Base-by-base conservation (phyloP, 2,329 filamentous ascomycete species). In the Canariomyces notabilis region DNA sequence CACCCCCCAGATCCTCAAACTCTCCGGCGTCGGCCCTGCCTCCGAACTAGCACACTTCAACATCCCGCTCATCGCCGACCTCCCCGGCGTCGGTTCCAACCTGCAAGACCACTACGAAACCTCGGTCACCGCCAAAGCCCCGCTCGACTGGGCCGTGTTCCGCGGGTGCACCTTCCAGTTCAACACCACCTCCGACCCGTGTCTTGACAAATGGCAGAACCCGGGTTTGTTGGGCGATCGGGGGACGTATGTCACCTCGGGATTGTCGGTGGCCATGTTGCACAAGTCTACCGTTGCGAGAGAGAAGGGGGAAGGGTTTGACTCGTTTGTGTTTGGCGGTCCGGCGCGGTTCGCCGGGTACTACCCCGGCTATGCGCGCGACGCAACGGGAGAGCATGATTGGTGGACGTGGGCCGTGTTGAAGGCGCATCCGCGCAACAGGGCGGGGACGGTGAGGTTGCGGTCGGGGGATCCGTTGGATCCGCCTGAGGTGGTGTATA, bases 371-470 rank as follows among this genome's bases (percentile, higher is more conserved):
- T 71, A 66, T 20, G 34, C 22, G 50, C 56, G 59, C 32, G 54
- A 58, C 39, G 62, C 62, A 4, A 57, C 61, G 15, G 52, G 52
- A 2, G 55, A 62, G 6, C 65, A 49, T 58, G 66, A 70, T 48
- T 69, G 71, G 59, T 71, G 65, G 64, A 61, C 60, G 14, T 72
- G 68, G 67, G 58, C 64, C 50, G 71, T 75, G 3, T 69, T 87
- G 43, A 83, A 84, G 63, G 74, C 76, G 0, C 81, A 83, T 56
- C 74, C 82, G 0, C 75, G 77, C 42, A 85, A 87, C 50, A 67
- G 59, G 1, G 76, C 74, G 5, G 85, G 85, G 7, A 75, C 72
- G 1, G 82, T 89, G 4, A 73, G 64, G 3, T 74, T 89, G 5
- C 69, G 68, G 14, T 82, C 78, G 0, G 65, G 74, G 0, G 75